Percentiles rank a stretch among this genome's conserved stretches.
These are phyloP conservation scores for Annulohypoxylon truncatum DNA, from an alignment of 2,329 filamentous ascomycete species.

Conservation along the genomic window DNA sequence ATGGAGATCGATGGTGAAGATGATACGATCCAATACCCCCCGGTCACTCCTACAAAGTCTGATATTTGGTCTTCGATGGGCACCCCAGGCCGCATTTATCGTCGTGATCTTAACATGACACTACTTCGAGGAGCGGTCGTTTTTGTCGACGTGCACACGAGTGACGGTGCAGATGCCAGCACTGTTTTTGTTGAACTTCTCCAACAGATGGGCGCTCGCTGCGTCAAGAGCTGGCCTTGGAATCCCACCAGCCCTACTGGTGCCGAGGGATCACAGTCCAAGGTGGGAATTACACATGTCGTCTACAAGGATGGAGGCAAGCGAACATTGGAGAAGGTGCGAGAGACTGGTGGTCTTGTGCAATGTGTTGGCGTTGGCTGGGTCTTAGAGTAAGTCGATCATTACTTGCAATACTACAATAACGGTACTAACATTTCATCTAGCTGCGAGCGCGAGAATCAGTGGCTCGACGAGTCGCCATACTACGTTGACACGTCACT, in stretches of 20 bases:
- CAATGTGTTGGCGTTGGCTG: slow-evolving; percentile 89
- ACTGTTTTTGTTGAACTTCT: slow-evolving; percentile 84
- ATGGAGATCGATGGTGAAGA: slow-evolving; percentile 45
- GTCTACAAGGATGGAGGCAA: slow-evolving; percentile 89
- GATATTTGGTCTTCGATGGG: slow-evolving; percentile 66
- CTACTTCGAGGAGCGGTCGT: slow-evolving; percentile 79
- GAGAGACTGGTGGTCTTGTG: slow-evolving; percentile 77
- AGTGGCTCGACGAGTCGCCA: slow-evolving; percentile 78
- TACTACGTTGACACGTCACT: slow-evolving; percentile 76
- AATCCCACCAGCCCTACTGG: slow-evolving; percentile 61
- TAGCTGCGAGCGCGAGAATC: slow-evolving; percentile 79
- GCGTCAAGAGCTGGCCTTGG: slow-evolving; percentile 81
- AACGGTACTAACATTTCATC: slow-evolving; percentile 45
- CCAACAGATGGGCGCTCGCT: slow-evolving; percentile 82
- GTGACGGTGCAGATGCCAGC: slow-evolving; percentile 82
- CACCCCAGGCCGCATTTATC: slow-evolving; percentile 68
- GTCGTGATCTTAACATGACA: slow-evolving; percentile 62
- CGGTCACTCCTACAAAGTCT: slow-evolving; percentile 60
- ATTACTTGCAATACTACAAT: not conserved
- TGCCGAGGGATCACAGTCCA: slow-evolving; percentile 56
- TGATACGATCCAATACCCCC: slow-evolving; percentile 43
- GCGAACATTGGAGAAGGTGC: slow-evolving; percentile 83
- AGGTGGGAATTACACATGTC: slow-evolving; percentile 85
- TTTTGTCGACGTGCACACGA: slow-evolving; percentile 85
- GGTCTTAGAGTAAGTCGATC: slow-evolving; percentile 81